These are phyloP conservation scores for Scedosporium dehoogii DNA, from an alignment of 2,329 filamentous ascomycete species.

Conservation along the genomic window DNA sequence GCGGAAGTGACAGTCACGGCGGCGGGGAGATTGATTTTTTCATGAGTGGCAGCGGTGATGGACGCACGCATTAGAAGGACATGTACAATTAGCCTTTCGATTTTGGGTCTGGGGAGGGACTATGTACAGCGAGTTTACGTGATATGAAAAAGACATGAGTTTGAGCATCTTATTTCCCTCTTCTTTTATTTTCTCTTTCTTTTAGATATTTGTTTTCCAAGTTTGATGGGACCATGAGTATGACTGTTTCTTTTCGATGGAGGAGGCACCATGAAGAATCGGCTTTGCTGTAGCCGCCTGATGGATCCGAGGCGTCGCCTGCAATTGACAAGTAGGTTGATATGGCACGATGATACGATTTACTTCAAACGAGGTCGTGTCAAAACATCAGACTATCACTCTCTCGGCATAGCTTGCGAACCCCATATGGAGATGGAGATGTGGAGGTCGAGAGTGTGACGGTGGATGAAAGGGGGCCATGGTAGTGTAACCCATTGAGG, in stretches of 20 bases:
- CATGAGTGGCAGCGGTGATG: constrained; percentile 25
- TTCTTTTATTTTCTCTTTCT: neutral
- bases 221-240: neutral
- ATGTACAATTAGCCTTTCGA: neutral
- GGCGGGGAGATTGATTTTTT: constrained; percentile 64
- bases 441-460: neutral
- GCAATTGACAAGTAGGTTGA: neutral
- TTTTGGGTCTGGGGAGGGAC: neutral
- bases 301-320: neutral
- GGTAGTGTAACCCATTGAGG: no score
- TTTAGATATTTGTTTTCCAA: neutral
- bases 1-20: constrained; percentile 37
- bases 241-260: neutral
- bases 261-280: neutral
- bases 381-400: neutral
- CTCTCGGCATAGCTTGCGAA: neutral
- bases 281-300: neutral
- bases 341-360: neutral
- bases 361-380: neutral
- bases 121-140: neutral
- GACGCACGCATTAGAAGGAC: neutral
- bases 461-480: no score
- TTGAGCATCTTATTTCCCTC: neutral
- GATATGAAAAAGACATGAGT: neutral
- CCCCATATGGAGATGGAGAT: neutral